Evolutionary conservation across 139 green algal species (phyloP).

Genomic region (Volvox reticuliferus): DNA sequence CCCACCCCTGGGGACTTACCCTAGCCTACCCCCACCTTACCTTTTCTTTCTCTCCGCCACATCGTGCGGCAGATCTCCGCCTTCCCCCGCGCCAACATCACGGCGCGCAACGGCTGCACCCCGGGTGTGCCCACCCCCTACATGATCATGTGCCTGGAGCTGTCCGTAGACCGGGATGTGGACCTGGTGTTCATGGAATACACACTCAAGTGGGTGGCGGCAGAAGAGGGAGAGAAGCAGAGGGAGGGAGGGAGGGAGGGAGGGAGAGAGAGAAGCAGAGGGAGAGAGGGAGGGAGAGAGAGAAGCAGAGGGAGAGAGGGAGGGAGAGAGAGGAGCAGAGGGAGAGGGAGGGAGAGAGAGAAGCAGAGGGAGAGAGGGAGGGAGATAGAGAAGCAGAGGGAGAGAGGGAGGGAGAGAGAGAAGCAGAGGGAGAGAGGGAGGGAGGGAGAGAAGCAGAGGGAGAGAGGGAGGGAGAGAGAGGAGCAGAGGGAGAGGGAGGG

Average conservation of each 20-base stretch:
- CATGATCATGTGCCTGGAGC: conserved; percentile 49
- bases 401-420: no score
- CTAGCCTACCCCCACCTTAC: no score
- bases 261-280: neutral
- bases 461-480: no score
- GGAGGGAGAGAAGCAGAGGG: no score
- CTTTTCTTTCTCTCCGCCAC: no score
- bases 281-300: no score
- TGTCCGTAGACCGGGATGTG: conserved; percentile 31
- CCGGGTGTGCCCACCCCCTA: conserved; percentile 35
- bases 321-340: no score
- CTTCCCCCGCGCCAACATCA: conserved; percentile 41
- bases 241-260: neutral
- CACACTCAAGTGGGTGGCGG: conserved; percentile 31
- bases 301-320: no score
- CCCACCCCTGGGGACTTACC: no score
- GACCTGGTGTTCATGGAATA: conserved; percentile 50
- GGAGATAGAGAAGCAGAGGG: neutral
- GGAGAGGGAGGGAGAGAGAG: neutral
- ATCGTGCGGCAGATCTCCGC: neutral
- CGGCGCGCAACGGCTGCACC: conserved; percentile 33
- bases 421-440: no score
- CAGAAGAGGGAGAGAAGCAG: neutral
- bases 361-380: neutral
- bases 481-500: neutral